These are phyloP conservation scores for Capsicum rhomboideum DNA, from an alignment of 257 asterid species.

Conservation along the genomic window DNA sequence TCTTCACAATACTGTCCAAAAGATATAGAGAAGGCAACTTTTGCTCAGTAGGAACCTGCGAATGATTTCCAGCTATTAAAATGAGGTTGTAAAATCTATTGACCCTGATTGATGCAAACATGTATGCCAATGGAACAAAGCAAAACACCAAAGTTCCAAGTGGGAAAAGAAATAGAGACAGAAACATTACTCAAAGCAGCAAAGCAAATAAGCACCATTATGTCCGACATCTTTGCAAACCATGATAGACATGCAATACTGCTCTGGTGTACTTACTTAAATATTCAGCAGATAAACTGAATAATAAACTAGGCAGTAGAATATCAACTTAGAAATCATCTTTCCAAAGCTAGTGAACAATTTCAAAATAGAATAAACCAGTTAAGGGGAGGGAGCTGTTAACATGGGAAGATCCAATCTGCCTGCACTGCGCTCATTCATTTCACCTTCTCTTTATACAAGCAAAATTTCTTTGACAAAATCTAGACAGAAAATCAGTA, in stretches of 20 bases:
- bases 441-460: not conserved
- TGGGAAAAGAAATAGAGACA: not conserved
- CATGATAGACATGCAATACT: not conserved
- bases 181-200: not conserved
- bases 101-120: not conserved
- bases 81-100: not conserved
- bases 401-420: not conserved
- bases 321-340: not conserved
- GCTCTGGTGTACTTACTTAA: not conserved
- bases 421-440: not conserved
- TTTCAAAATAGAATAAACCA: not conserved
- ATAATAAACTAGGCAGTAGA: not conserved
- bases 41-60: conserved; percentile 16
- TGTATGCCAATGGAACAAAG: not conserved
- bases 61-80: not conserved
- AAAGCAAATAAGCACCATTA: not conserved
- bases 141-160: not conserved
- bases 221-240: not conserved
- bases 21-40: conserved; percentile 17
- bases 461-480: not conserved
- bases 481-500: not conserved
- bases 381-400: not conserved
- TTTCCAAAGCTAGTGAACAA: not conserved
- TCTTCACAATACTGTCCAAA: conserved; percentile 22
- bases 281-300: not conserved